Percentiles rank a stretch among this genome's conserved stretches.
phyloP scores from a whole-genome alignment of 768 basidiomycete genomes.

The Agaricus bisporus region DNA sequence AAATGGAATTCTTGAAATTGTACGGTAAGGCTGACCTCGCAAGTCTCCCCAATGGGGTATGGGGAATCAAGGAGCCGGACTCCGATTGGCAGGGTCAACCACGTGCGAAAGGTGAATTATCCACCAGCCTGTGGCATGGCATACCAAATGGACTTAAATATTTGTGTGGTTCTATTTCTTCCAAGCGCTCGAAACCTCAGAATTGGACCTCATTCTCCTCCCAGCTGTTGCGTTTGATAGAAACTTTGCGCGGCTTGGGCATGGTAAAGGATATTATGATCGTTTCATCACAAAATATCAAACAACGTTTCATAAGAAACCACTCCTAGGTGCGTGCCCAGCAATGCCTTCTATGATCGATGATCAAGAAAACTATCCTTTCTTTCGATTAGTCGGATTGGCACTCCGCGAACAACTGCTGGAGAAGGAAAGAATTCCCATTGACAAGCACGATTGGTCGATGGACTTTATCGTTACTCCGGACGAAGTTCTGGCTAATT shows the following conservation, averaged over 20 bases:
- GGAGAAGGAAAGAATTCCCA: conserved; percentile 44
- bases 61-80: conserved; percentile 74
- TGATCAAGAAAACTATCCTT: not conserved
- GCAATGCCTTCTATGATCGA: conserved; percentile 2
- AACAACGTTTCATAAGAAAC: conserved; percentile 34
- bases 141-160: not conserved
- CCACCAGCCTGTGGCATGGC: not conserved
- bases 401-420: conserved; percentile 60
- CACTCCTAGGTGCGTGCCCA: conserved; percentile 49
- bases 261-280: conserved; percentile 84
- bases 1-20: conserved; percentile 65
- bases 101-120: conserved; percentile 47
- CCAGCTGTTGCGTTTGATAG: conserved; percentile 73
- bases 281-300: conserved; percentile 57
- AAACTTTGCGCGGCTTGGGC: conserved; percentile 63
- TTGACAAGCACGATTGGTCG: conserved; percentile 53
- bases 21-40: conserved; percentile 53
- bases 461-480: conserved; percentile 55
- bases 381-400: conserved; percentile 46
- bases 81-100: conserved; percentile 32
- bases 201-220: conserved; percentile 58
- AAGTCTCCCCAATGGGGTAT: conserved; percentile 51
- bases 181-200: conserved; percentile 4
- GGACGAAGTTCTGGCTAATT: conserved; percentile 18
- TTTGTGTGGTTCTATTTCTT: not conserved